Base-by-base conservation (phyloP, 2,329 filamentous ascomycete genomes). In the Aspergillus unguis region DNA sequence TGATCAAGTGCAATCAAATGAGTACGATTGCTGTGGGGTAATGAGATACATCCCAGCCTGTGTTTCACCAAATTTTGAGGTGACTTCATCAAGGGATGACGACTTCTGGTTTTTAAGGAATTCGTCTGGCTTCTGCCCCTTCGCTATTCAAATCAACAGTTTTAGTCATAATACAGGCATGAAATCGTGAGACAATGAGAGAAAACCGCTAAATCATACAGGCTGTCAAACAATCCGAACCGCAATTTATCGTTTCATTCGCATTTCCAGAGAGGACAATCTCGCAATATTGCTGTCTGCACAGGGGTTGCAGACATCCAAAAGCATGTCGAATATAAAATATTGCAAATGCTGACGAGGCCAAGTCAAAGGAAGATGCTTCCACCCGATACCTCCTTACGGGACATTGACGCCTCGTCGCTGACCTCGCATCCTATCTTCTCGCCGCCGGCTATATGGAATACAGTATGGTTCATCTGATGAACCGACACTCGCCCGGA, bases 381-480 rank as follows among this genome's bases (percentile, higher is more conserved):
- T 17, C 17, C 17, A 17, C 17, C 17, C 17, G 17, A 17, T 17
- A 11, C 26, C 29, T 28, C 28, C 35, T 35, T 57, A 69, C 46
- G 63, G 62, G 53, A 71, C 65, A 53, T 69, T 66, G 31, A 71
- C 62, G 11, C 70, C 65, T 40, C 62, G 60, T 25, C 63, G 61
- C 44, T 71, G 67, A 7, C 61, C 65, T 42, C 69, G 63, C 65
- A 71, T 65, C 46, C 71, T 67, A 52, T 70, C 64, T 49, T 74
- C 71, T n/a, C 71, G 62, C 45, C 69, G 58, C 32, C 66, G 68
- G 62, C 66, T 74, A 62, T 70, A 73, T 36, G 65, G 66, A 35
- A 68, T 65, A 49, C 64, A 73, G 46, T 68, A 73, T 32, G 71
- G 69, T 52, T 74, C 72, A 55, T 73, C 69, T 8, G 70, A 63